phyloP scores from a whole-genome alignment of 164 flowering plant species.

The Stephania cephalantha region DNA sequence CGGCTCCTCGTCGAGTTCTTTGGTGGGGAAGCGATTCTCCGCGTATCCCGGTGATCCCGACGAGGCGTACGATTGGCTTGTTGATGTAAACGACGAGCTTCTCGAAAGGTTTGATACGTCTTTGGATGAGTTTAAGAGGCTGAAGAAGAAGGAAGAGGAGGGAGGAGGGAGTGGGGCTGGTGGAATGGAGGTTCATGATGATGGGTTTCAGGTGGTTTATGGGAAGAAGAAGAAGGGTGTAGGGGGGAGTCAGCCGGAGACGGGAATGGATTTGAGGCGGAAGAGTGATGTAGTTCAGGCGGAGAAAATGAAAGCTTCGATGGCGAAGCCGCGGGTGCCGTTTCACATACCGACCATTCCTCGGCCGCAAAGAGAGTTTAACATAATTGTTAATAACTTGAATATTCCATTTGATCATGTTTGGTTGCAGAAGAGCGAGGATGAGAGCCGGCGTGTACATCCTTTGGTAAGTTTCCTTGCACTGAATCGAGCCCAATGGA shows the following conservation, averaged over 20 bases:
- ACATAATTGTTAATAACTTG: constrained; percentile 67
- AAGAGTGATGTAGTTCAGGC: constrained; percentile 7
- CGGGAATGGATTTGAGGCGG: constrained; percentile 15
- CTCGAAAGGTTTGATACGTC: constrained; percentile 62
- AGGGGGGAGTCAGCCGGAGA: neutral
- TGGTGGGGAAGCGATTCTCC: constrained; percentile 28
- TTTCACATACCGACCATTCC: constrained; percentile 76
- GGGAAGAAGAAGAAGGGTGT: constrained; percentile 62
- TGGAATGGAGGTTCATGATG: constrained; percentile 19
- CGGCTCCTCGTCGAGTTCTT: constrained; percentile 32
- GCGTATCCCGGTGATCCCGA: constrained; percentile 34
- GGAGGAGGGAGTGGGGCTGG: constrained; percentile 15
- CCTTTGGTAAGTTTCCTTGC: constrained; percentile 60
- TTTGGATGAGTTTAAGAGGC: constrained; percentile 54
- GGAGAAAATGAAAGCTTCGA: constrained; percentile 36
- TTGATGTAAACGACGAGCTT: constrained; percentile 56
- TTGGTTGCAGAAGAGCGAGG: constrained; percentile 84
- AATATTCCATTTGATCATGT: constrained; percentile 89
- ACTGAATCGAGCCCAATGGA: too few relatives aligned
- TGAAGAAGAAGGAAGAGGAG: constrained; percentile 43
- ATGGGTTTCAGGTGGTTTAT: constrained; percentile 74
- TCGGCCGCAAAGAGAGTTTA: constrained; percentile 72
- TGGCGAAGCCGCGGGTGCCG: constrained; percentile 53
- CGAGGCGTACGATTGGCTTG: constrained; percentile 70
- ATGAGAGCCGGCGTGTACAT: constrained; percentile 59